A percentile compares a stretch with the other conserved stretches of the same genome.
phyloP scores from a whole-genome alignment of 495 filamentous ascomycete species.

The Penicillium herquei region DNA sequence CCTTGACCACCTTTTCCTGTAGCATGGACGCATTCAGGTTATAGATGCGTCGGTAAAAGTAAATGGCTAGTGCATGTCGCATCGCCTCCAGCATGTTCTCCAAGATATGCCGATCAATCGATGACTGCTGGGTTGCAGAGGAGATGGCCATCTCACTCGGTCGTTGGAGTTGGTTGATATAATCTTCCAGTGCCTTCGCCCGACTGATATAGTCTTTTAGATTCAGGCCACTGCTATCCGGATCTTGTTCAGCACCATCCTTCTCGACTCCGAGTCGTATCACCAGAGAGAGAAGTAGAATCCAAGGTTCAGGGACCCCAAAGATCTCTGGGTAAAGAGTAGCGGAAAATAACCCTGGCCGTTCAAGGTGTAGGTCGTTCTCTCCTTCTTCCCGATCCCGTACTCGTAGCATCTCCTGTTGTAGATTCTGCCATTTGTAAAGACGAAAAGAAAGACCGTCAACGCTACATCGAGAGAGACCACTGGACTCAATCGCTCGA shows the following conservation, averaged over 20 bases:
- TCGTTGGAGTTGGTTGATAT: conserved; percentile 16
- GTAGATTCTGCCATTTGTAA: conserved; percentile 18
- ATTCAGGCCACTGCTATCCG: conserved; percentile 5
- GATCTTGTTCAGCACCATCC: conserved; percentile 15
- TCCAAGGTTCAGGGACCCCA: conserved; percentile 26
- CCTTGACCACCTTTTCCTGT: conserved; percentile 19
- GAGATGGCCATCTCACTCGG: conserved; percentile 7
- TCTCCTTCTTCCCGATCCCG: conserved; percentile 22
- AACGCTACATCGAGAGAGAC: conserved; percentile 17
- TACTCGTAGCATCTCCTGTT: conserved; percentile 24
- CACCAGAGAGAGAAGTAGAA: conserved; percentile 22
- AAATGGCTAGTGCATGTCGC: conserved; percentile 26
- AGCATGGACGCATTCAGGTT: conserved; percentile 23
- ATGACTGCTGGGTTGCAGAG: conserved; percentile 9
- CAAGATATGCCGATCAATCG: conserved; percentile 12
- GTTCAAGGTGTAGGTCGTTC: conserved; percentile 28
- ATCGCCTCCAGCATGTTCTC: conserved; percentile 22
- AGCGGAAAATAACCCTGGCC: conserved; percentile 23
- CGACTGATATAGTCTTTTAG: conserved; percentile 22
- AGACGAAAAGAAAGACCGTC: conserved; percentile 25
- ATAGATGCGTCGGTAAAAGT: conserved; percentile 32
- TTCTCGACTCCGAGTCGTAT: conserved; percentile 29
- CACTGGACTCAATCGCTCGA: conserved; percentile 16
- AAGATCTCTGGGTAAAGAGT: conserved; percentile 30
- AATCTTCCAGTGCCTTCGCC: conserved; percentile 22